phyloP scores from a whole-genome alignment of 2,329 filamentous ascomycete species.

The Aspergillus sojae region DNA sequence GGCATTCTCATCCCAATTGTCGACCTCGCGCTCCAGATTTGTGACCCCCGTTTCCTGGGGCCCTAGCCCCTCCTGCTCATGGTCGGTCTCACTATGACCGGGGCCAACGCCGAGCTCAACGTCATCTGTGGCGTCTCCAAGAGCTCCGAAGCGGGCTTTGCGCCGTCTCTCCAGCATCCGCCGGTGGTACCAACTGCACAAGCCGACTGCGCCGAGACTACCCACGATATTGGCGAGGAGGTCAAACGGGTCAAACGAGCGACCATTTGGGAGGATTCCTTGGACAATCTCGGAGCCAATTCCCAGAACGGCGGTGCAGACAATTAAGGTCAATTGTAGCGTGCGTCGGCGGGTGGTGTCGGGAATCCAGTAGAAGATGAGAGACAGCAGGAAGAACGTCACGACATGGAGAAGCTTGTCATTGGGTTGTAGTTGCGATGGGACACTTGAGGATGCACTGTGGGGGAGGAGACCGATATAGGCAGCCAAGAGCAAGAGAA shows the following conservation, averaged over 20 bases:
- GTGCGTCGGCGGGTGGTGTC: conserved; percentile 86
- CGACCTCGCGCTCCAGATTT: conserved; percentile 77
- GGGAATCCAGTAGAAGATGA: conserved; percentile 92
- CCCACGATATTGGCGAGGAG: conserved; percentile 86
- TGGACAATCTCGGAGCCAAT: conserved; percentile 62
- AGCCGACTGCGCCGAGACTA: conserved; percentile 67
- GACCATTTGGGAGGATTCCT: conserved; percentile 69
- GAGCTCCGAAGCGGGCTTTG: conserved; percentile 70
- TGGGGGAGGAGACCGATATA: conserved; percentile 75
- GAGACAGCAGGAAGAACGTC: conserved; percentile 86
- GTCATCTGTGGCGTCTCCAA: conserved; percentile 62
- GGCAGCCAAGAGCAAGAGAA: conserved; percentile 72
- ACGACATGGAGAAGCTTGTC: conserved; percentile 87
- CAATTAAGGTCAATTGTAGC: conserved; percentile 77
- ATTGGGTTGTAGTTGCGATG: conserved; percentile 64
- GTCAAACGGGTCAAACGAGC: conserved; percentile 76
- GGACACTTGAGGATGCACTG: conserved; percentile 40
- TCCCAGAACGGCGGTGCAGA: conserved; percentile 68
- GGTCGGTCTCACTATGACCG: conserved; percentile 47
- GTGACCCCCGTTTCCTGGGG: conserved; percentile 68
- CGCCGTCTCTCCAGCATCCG: conserved; percentile 91
- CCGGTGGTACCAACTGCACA: conserved; percentile 91
- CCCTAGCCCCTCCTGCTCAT: conserved; percentile 37
- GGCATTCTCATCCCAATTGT: conserved; percentile 91
- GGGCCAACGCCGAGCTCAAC: conserved; percentile 68